Base-by-base conservation (phyloP, 2,329 filamentous ascomycete genomes). In the Apiospora phragmitis region DNA sequence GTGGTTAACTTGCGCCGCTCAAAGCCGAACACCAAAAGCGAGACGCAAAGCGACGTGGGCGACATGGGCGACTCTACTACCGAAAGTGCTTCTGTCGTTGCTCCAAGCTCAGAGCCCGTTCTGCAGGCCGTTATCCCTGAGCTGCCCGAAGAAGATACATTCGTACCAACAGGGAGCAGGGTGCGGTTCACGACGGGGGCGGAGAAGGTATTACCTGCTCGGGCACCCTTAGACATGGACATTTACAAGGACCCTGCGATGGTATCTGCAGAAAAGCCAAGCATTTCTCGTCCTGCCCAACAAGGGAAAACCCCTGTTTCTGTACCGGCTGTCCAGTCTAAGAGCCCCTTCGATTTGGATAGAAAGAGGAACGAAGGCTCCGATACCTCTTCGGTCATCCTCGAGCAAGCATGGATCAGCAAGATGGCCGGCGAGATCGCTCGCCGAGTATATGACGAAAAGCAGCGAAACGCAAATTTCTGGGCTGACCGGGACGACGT, bases 351-450 rank as follows among this genome's bases (percentile, higher is more conserved):
- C 67, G 75, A 77, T 72, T 76, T 78, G 18, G 74, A 75, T 12
- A 73, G 75, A 68, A 73, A 77, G 77, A 71, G 81, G 79, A 74
- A 76, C 77, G 78, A 79, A 71, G 77, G 77, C 74, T 86, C 85
- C 0, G 87, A 89, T 42, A 85, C 83, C 6, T 85, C 87, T 16
- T 88, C 88, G 0, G 85, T 87, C 38, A 93, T 94, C 67, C 84
- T 94, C 35, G 92, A 94, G 79, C 92, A 94, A 80, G 93, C 93
- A 3, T 96, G 93, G 93, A 92, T 96, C 82, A 90, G 92, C 84
- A 96, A 97, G 84, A 96, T 99, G 89, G 95, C 95, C 6, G 92
- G 91, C 73, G 96, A 98, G 81, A 95, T 98, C 76, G 94, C 94
- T 45, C 87, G 91, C 68, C 92, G 94, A 70, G 94, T 97, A 74